Evolutionary conservation across 2,329 filamentous ascomycete species (phyloP), one percentile per base, ranked within the genome.

Genomic region (Ophiocordyceps camponoti-saundersi): DNA sequence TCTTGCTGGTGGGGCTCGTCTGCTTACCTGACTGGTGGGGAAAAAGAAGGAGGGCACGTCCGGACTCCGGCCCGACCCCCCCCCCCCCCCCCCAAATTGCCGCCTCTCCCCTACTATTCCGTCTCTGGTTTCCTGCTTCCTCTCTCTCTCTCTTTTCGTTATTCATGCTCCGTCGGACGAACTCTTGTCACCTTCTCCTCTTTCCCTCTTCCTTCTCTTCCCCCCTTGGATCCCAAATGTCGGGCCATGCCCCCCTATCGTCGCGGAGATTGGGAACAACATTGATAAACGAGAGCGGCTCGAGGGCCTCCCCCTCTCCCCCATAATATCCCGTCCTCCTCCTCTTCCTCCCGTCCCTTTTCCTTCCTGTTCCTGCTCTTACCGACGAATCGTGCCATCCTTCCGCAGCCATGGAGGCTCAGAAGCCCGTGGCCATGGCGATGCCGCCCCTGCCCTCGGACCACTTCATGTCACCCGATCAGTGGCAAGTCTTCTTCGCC

Each of bases 401-500:
- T 5, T 20, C 23, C 16, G 46, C 42, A 45, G 30, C 18, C 8
- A 34, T 44, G 26, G 45, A 42, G 23, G 41, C 10, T 11, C 20
- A 46, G 29, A 42, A 45, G 23, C 42, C 45, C 32, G 46, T 49
- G 44, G 49, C 52, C 20, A 51, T 48, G 26, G 50, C 49, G 1
- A 48, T 63, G 43, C 61, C 61, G 10, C 49, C 53, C 3, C 47
- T 49, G 43, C 61, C 61, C 26, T 39, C 56, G 32, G 42, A 47
- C 41, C 55, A 60, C 50, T 70, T 67, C 55, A 69, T 73, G 54
- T 64, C 59, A 40, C 61, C 66, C 44, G 58, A 61, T 18, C 71
- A 77, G 61, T 80, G 76, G 77, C 58, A 65, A 39, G 69, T 71
- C 2, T 55, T 79, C 41, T 65, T 71, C 52, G 65, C 75, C 2